These are phyloP conservation scores for Crithidia thermophila DNA, from an alignment of 208 protist genomes.

Conservation along the genomic window DNA sequence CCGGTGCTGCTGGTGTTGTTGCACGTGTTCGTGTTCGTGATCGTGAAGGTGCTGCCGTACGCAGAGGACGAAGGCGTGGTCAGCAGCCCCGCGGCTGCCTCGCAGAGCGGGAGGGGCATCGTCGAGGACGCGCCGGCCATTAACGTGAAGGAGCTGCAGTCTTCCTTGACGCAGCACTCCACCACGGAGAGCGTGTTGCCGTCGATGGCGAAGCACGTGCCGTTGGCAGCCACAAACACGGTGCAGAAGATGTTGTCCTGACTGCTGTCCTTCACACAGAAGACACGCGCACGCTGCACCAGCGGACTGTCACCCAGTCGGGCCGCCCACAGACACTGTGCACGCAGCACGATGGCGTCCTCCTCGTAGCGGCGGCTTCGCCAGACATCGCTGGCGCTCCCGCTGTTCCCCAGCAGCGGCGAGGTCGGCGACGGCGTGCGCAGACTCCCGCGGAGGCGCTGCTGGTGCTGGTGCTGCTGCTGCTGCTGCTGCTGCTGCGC, in stretches of 20 bases:
- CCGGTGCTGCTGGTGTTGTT: background rate
- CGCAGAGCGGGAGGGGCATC: constrained; percentile 7
- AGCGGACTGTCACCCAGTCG: constrained; percentile 46
- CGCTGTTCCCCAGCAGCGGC: background rate
- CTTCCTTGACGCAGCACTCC: constrained; percentile 64
- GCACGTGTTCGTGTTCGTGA: too few species aligned
- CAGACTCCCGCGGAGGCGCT: background rate
- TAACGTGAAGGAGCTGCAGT: constrained; percentile 80
- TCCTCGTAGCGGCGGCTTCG: background rate
- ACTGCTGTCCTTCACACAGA: constrained; percentile 35
- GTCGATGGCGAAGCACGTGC: constrained; percentile 68
- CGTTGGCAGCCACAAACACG: constrained; percentile 68
- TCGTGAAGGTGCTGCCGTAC: too few species aligned
- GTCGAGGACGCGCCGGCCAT: constrained; percentile 40
- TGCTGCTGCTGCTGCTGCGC: too few species aligned
- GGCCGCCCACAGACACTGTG: constrained; percentile 51
- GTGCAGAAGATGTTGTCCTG: constrained; percentile 48
- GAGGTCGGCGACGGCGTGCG: constrained; percentile 4
- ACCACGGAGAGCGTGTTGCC: constrained; percentile 40
- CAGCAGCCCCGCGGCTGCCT: background rate
- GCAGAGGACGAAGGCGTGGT: background rate
- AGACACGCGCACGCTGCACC: constrained; percentile 60
- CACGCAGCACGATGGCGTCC: constrained; percentile 34
- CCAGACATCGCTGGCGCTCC: background rate
- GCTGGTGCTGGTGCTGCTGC: constrained; percentile 1